Base-by-base conservation (phyloP, 768 basidiomycete genomes). In the Gloeophyllum trabeum region DNA sequence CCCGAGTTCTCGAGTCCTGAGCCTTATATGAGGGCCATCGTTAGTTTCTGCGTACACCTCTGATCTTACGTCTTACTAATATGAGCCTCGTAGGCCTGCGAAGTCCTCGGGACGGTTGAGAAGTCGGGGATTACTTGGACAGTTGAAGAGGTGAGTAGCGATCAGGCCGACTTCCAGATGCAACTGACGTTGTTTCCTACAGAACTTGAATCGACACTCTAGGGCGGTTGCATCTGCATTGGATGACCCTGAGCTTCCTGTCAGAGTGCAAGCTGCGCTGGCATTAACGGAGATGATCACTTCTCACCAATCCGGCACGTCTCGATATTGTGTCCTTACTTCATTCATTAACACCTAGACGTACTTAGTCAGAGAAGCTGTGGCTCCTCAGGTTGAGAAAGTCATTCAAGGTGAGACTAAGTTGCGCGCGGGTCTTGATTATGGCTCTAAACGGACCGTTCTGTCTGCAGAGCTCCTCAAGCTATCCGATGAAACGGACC, bases 401-500 rank as follows among this genome's bases (percentile, higher is more conserved):
- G 85, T 93, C 57, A 77, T 93, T 44, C 85, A 90, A 67, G 82
- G 86, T 82, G 48, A 18, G 23, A 6, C 21, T 32, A 5, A 39
- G 18, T 46, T n/a, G n/a, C n/a, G n/a, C n/a, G n/a, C n/a, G n/a
- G n/a, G n/a, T n/a, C n/a, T n/a, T n/a, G n/a, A n/a, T n/a, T n/a
- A n/a, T n/a, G n/a, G n/a, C n/a, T n/a, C n/a, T n/a, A n/a, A n/a
- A n/a, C n/a, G n/a, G n/a, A n/a, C n/a, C n/a, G n/a, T 16, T 24
- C 18, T 24, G 39, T 24, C n/a, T n/a, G 12, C 46, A 87, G 87
- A 85, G 55, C 66, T 92, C n/a, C 71, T 92, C 51, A 88, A 87
- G 57, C 69, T 94, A 35, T 79, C 85, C n/a, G 85, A 91, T 55
- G 86, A 92, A 61, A 89, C 87, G 35, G 90, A 93, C 56, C 64